Base-by-base conservation (phyloP, 805 yeast species). In the Jamesozyma piceae region DNA sequence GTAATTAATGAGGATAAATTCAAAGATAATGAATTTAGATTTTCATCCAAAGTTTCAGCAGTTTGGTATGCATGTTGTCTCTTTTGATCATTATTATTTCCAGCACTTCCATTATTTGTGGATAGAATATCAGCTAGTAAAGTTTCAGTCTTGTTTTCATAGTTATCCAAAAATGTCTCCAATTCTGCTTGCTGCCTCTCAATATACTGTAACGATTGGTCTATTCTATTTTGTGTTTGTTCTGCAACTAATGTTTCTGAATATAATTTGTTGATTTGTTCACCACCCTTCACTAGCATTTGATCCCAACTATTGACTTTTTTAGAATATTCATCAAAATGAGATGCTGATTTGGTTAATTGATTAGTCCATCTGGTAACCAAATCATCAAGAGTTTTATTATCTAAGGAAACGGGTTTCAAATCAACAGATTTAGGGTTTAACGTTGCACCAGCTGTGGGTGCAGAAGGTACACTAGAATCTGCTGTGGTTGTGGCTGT, bases 281-380 rank as follows among this genome's bases (percentile, higher is more conserved):
- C 89, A 11, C 95, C 95, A 40, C 95, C 89, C 29, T 78, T 75
- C 10, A 87, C 89, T 37, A 92, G 69, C 15, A 80, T 76, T 48
- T 76, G 74, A 61, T 92, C 98, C 97, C 97, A 92, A 41, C 74
- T 72, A 47, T 81, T 78, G 18, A 90, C 78, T 46, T 81, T 82
- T 20, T 71, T 67, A 8, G 95, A 79, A 58, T 86, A 90, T 11
- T 71, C 64, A 45, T 80, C 81, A 64, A 89, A 92, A 30, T 84
- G 80, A 21, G 73, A 71, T 2, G 90, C 75, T 0, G 92, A 78
- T 13, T 75, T 72, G 2, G 90, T 71, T 45, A 92, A 65, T 51
- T 92, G 95, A 43, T 78, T 77, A 0, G 97, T 83, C 98, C 98
- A 92, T 63, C 83, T 88, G 13, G 88, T 76, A 35, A 92, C 83